Conservation (phyloP, 257 asterid genomes). For the Agastache rugosa region DNA sequence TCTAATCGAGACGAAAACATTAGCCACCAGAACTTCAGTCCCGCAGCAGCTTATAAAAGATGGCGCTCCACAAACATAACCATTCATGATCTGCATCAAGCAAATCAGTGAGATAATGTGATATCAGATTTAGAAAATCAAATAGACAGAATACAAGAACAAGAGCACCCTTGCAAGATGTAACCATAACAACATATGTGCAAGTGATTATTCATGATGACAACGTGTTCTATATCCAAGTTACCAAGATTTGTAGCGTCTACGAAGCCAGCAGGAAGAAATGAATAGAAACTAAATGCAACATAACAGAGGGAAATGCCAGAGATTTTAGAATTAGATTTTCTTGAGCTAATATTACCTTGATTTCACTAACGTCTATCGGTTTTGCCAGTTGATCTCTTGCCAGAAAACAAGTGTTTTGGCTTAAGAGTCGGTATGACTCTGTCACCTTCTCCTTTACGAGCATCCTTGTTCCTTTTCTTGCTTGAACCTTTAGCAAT, state of each 20-base stretch:
- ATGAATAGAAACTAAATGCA: too few relatives aligned
- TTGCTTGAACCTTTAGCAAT: slow-evolving; percentile 56
- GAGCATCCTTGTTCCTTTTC: slow-evolving; percentile 85
- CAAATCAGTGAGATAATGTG: not conserved
- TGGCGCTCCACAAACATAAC: slow-evolving; percentile 23
- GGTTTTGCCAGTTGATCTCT: slow-evolving; percentile 84
- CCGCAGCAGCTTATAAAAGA: slow-evolving; percentile 22
- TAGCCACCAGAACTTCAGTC: slow-evolving; percentile 10
- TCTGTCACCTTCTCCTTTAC: slow-evolving; percentile 89
- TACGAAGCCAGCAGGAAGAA: too few relatives aligned
- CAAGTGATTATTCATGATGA: too few relatives aligned
- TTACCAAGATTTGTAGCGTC: too few relatives aligned
- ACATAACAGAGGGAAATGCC: too few relatives aligned
- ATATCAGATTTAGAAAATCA: slow-evolving; percentile 6
- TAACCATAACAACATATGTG: too few relatives aligned
- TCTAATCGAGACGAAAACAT: not conserved
- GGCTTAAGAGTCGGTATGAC: slow-evolving; percentile 81
- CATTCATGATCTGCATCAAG: slow-evolving; percentile 31
- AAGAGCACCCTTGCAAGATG: too few relatives aligned
- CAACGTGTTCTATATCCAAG: too few relatives aligned
- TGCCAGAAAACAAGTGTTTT: slow-evolving; percentile 86
- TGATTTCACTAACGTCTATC: slow-evolving; percentile 63
- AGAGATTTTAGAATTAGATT: not conserved
- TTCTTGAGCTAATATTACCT: slow-evolving; percentile 47
- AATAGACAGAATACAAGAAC: too few relatives aligned